phyloP scores from a whole-genome alignment of 257 asterid genomes.

The Pogostemon cablin region DNA sequence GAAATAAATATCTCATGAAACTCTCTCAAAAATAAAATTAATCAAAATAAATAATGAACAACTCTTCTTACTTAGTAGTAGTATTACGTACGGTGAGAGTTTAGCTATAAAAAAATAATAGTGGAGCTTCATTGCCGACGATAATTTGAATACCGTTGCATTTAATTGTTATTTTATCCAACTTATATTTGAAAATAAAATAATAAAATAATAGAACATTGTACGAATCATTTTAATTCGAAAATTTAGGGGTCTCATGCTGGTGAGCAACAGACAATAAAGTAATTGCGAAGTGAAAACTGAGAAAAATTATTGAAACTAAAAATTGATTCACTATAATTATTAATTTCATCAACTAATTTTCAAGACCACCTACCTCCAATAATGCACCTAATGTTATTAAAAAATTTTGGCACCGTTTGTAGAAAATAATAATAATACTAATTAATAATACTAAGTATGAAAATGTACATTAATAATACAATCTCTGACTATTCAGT shows the following conservation, averaged over 20 bases:
- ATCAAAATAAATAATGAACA: too few relatives aligned
- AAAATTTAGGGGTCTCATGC: conserved; percentile 29
- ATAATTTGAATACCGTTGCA: too few relatives aligned
- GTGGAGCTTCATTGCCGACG: too few relatives aligned
- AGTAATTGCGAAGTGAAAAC: conserved; percentile 28
- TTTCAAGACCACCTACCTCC: conserved; percentile 28
- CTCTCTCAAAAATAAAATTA: too few relatives aligned
- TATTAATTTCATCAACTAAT: conserved; percentile 21
- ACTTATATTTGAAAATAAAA: too few relatives aligned
- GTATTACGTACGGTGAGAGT: too few relatives aligned
- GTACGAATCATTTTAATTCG: conserved; percentile 8
- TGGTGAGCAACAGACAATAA: conserved; percentile 34
- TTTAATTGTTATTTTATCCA: too few relatives aligned
- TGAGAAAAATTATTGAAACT: background rate
- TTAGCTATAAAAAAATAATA: too few relatives aligned
- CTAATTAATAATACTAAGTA: background rate
- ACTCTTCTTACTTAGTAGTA: too few relatives aligned
- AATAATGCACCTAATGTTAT: conserved; percentile 28
- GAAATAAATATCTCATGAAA: too few relatives aligned
- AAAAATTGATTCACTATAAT: conserved; percentile 10
- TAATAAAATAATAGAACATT: background rate
- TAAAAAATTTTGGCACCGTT: conserved; percentile 17
- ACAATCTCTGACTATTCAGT: background rate
- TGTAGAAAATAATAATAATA: background rate
- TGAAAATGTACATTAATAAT: background rate